A percentile compares a stretch with the other conserved stretches of the same genome.
phyloP scores from a whole-genome alignment of 2,329 filamentous ascomycete genomes.

The Calonectria naviculata region DNA sequence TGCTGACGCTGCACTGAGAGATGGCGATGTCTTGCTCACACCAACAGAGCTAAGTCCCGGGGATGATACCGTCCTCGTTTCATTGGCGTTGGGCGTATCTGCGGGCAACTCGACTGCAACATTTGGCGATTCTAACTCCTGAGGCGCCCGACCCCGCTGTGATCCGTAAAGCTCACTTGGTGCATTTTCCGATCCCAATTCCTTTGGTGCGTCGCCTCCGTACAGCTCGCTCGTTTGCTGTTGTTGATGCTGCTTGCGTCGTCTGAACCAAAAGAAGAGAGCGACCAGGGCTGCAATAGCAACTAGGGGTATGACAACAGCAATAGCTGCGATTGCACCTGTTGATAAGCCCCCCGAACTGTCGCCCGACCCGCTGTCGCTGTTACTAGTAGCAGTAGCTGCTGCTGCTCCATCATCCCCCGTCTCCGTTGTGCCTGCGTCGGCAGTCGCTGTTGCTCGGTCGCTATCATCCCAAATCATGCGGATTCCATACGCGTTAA shows the following conservation, averaged over 20 bases:
- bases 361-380: background rate
- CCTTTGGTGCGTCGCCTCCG: conserved; percentile 12
- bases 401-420: background rate
- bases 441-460: conserved; percentile 22
- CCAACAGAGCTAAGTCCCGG: background rate
- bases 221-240: background rate
- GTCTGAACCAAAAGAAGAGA: conserved; percentile 43
- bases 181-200: conserved; percentile 6
- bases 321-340: conserved; percentile 42
- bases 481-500: conserved; percentile 48
- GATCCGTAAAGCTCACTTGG: conserved; percentile 25
- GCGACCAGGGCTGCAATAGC: conserved; percentile 37
- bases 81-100: background rate
- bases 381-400: background rate
- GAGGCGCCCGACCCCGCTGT: background rate
- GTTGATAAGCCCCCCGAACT: conserved; percentile 30
- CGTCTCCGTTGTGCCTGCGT: conserved; percentile 5
- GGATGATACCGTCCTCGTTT: conserved; percentile 3
- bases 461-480: conserved; percentile 50
- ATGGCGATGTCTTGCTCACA: background rate
- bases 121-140: conserved; percentile 13
- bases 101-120: conserved; percentile 24
- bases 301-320: conserved; percentile 43
- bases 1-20: background rate
- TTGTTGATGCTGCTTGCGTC: conserved; percentile 27